phyloP scores from a whole-genome alignment of 2,329 filamentous ascomycete genomes.

The Ascochyta rabiei region DNA sequence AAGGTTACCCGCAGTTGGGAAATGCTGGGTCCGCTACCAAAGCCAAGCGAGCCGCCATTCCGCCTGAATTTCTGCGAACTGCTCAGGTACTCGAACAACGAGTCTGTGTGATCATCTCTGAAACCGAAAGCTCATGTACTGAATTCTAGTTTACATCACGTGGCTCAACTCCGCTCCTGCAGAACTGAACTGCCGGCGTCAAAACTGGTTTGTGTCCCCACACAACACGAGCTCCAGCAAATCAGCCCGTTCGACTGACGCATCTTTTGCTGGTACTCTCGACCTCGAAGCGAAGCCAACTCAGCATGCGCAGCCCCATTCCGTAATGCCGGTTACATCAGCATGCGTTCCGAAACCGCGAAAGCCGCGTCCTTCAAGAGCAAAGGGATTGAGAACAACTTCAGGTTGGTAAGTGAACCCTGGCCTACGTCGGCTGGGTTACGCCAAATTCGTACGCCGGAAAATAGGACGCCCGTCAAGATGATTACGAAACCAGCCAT shows the following conservation, averaged over 20 bases:
- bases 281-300: constrained; percentile 37
- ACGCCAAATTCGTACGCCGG: not conserved
- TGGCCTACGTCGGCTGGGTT: not conserved
- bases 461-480: not conserved
- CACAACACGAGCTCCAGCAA: constrained; percentile 11
- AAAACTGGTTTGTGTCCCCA: constrained; percentile 13
- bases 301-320: constrained; percentile 29
- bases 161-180: constrained; percentile 6
- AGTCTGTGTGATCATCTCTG: not conserved
- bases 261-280: constrained; percentile 13
- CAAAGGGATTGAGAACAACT: constrained; percentile 52
- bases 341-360: constrained; percentile 38
- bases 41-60: not conserved
- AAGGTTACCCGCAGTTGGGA: constrained; percentile 1
- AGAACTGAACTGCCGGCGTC: constrained; percentile 5
- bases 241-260: constrained; percentile 6
- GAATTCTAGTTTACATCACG: constrained; percentile 3
- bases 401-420: constrained; percentile 50
- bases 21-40: constrained; percentile 6
- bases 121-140: not conserved
- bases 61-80: not conserved
- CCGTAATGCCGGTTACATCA: constrained; percentile 36
- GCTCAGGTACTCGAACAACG: not conserved
- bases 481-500: not conserved
- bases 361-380: constrained; percentile 51